Evolutionary conservation across 2,329 filamentous ascomycete species (phyloP), one percentile per base, ranked within the genome.

Genomic region (Hypocrella siamensis): DNA sequence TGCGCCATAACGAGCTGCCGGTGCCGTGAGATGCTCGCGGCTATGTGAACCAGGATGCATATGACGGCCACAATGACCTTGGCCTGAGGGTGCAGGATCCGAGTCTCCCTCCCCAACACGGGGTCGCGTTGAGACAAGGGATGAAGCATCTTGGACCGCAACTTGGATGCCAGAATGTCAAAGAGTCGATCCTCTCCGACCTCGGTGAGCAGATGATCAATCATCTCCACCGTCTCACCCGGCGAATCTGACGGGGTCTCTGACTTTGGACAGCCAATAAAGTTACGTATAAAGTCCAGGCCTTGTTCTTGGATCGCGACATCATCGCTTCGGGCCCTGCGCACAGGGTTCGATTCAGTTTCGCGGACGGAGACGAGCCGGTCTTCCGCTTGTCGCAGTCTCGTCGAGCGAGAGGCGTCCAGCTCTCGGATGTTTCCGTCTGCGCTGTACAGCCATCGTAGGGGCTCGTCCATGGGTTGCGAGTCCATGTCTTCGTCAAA

Each of bases 281-380:
- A 63, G 52, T 98, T 98, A 33, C 88, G 72, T 39, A 98, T 73
- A 43, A 96, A 79, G 44, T 92, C 79, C 14, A 96, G 69, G 0
- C 79, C 82, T 54, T 96, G 86, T 49, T 93, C 84, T 54, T 96
- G 88, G 18, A 94, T 80, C 3, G 77, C 76, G 24, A 86, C 64
- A 41, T 92, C 82, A 41, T 93, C 80, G 41, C 75, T 75, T 32
- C 78, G 70, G 14, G 77, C 73, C 46, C 76, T 76, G 19, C 75
- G 67, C 17, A 66, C 62, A 16, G 75, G 70, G 38, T 80, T 78
- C 28, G 76, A 58, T 46, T 90, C 82, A 11, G 68, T 63, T 31
- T 81, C 76, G 35, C 75, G 67, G 10, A 76, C 53, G 5, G 53
- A 51, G 14, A 58, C 52, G 24, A 76, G 54, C 37, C 58, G 62